Percentiles rank a stretch among this genome's conserved stretches.
phyloP scores from a whole-genome alignment of 768 basidiomycete genomes.

The Cystofilobasidium macerans region DNA sequence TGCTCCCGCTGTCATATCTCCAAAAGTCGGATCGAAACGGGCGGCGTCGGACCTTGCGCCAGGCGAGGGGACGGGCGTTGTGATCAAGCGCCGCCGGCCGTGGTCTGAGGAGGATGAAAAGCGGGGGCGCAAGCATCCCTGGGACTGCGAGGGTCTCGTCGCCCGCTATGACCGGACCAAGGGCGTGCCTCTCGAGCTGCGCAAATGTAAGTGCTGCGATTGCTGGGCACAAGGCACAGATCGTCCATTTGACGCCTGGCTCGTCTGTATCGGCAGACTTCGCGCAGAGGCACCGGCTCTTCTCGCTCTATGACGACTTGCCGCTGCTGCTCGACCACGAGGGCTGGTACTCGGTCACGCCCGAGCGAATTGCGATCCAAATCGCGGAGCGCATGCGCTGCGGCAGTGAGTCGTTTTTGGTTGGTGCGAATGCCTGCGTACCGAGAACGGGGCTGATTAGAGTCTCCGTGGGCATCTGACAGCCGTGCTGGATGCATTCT shows the following conservation, averaged over 20 bases:
- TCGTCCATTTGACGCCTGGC: not conserved
- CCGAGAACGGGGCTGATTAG: constrained; percentile 11
- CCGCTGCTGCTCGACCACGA: constrained; percentile 80
- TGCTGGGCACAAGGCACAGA: too few species aligned
- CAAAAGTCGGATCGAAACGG: constrained; percentile 1
- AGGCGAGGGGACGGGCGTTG: constrained; percentile 4
- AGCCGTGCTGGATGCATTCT: constrained; percentile 84
- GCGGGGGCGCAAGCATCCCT: constrained; percentile 29
- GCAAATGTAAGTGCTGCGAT: constrained; percentile 27
- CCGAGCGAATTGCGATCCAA: constrained; percentile 79
- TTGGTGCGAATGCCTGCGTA: not conserved
- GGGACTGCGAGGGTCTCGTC: constrained; percentile 63
- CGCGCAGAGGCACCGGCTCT: constrained; percentile 66
- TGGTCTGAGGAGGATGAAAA: constrained; percentile 19
- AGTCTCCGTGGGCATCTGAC: too few species aligned
- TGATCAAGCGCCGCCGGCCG: constrained; percentile 14
- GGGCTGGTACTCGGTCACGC: constrained; percentile 97
- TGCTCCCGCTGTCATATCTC: not conserved
- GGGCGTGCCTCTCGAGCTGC: constrained; percentile 56
- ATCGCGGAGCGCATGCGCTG: constrained; percentile 74
- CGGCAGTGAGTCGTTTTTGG: constrained; percentile 12
- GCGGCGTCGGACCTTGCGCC: constrained; percentile 8
- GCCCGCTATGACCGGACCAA: constrained; percentile 53
- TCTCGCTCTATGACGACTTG: constrained; percentile 36
- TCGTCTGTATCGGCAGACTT: constrained; percentile 51